Evolutionary conservation across 1,139 yeast genomes (phyloP), one percentile per base, ranked within the genome.

Genomic region (Yamadazyma epiphylla): DNA sequence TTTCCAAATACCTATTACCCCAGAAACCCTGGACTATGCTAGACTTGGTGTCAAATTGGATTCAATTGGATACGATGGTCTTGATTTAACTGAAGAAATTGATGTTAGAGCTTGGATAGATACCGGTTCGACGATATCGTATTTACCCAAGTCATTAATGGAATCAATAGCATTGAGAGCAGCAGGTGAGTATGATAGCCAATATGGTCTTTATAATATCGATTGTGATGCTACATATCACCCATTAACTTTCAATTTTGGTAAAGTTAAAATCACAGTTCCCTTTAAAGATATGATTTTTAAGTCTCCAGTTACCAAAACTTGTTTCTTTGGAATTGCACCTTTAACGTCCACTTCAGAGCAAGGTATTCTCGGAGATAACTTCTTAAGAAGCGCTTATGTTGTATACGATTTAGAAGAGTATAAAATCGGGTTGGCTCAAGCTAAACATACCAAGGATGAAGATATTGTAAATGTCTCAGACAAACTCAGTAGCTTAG

Each of bases 341-440:
- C 43, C 44, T 9, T 64, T 58, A 43, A 39, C 53, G 6, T 29
- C 31, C 4, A 50, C 55, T 39, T 82, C 5, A 94, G 94, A 17
- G 10, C 34, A 38, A 5, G 40, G 59, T 24, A 46, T 62, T 30
- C 49, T 86, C 9, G 96, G 96, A 27, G 95, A 85, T 53, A 72
- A 80, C 19, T 78, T 86, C 57, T 59, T 88, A 46, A 70, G 86
- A 37, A 66, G 74, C 31, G 88, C 85, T 6, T 87, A 87, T 51
- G 74, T 80, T 32, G 95, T 86, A 25, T 86, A 74, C 45, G 94
- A 88, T 55, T 60, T 86, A 40, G 88, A 82, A 20, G 74, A 72
- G 39, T 56, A 62, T 32, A 76, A 77, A 47, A 64, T 87, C 16
- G 77, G 81, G 0, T 36, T 88, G 31, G 96, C 94, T 2, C 85